Conservation (phyloP, 768 basidiomycete species). For the Royoungia palumana region DNA sequence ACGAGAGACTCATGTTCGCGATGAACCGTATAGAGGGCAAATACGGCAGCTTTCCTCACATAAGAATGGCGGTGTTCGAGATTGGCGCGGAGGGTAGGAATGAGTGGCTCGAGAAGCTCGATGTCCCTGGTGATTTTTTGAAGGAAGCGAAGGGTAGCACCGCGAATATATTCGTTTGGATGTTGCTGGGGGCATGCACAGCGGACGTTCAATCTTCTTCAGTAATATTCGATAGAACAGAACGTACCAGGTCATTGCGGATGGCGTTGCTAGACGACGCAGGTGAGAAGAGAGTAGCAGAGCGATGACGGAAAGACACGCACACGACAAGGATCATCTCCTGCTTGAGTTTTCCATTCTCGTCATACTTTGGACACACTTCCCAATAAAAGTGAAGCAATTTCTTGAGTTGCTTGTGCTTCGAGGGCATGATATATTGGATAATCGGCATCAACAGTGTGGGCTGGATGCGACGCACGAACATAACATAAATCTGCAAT, state of each 20-base stretch:
- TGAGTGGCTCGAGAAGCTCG: constrained; percentile 92
- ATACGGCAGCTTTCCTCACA: constrained; percentile 97
- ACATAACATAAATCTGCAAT: background rate
- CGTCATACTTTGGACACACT: constrained; percentile 96
- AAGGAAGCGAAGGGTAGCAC: constrained; percentile 93
- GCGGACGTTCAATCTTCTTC: background rate
- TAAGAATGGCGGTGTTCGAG: constrained; percentile 97
- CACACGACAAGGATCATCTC: constrained; percentile 99
- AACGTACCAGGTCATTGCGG: constrained; percentile 88
- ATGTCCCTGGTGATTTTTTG: constrained; percentile 92
- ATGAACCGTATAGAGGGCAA: constrained; percentile 92
- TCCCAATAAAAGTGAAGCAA: constrained; percentile 95
- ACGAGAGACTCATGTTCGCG: constrained; percentile 93
- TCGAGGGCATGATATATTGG: constrained; percentile 94
- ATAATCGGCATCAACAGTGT: constrained; percentile 95
- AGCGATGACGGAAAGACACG: constrained; percentile 33
- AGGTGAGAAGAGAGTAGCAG: constrained; percentile 8
- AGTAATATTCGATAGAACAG: background rate
- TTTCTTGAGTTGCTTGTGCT: constrained; percentile 97
- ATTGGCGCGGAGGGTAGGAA: constrained; percentile 90
- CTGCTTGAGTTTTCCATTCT: constrained; percentile 95
- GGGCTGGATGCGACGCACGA: constrained; percentile 48
- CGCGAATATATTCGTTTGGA: constrained; percentile 98
- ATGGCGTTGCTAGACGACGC: constrained; percentile 75
- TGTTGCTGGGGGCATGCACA: constrained; percentile 69